Evolutionary conservation across 257 asterid genomes (phyloP), one percentile per base, ranked within the genome.

Genomic region (Solanum corneliomulleri): DNA sequence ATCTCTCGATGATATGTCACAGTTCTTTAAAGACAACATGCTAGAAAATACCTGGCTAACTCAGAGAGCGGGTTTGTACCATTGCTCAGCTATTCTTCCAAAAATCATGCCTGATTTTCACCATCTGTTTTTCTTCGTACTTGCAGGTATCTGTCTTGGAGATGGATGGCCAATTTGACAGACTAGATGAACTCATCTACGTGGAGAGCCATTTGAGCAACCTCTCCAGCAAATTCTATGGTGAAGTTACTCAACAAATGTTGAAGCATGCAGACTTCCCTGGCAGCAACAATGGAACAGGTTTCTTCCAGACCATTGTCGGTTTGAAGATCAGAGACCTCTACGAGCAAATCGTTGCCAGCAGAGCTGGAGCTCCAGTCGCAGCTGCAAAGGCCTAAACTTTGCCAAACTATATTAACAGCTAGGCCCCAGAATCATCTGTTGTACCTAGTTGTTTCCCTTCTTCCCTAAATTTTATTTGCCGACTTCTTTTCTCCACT

Each of bases 141-240:
- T 15, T 52, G 44, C 89, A 97, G 99, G 99, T 96, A 3, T 95
- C 99, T 9, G 95, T 97, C 11, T 58, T 96, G 95, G 99, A 97
- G 90, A 97, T 97, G 99, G 99, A 97, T 20, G 99, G 99, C 21
- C 98, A 95, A 72, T 97, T 97, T 33, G 99, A 97, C 94, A 95
- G 98, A 92, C 91, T 97, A 37, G 99, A 97, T 47, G 98, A 97
- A 89, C 95, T 97, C 44, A 96, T 97, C 31, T 97, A 97, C 37
- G 98, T 97, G 0, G 99, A 97, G 77, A 97, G 99, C 94, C 98
- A 97, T 88, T 88, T 97, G 88, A 97, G 99, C 95, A 96, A 92
- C 96, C 92, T 96, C 66, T 97, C 99, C 8, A 90, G 93, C 64
- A 97, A 97, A 89, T 97, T 97, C 93, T 97, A 97, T n/a, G 99